Evolutionary conservation across 208 protist genomes (phyloP), one percentile per base, ranked within the genome.

Genomic region (Leptomonas pyrrhocoris): DNA sequence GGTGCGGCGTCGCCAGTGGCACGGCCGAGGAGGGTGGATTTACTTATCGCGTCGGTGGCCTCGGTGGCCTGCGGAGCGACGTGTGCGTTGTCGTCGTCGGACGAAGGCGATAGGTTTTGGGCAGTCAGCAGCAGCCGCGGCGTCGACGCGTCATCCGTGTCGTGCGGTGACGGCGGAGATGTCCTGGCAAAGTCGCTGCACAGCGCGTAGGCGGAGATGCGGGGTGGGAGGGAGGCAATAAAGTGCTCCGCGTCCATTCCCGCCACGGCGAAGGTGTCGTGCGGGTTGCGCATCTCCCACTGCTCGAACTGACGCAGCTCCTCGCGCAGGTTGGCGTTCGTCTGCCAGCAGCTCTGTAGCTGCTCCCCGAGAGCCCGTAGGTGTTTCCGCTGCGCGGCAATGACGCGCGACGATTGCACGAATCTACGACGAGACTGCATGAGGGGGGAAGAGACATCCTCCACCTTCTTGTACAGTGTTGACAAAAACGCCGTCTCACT

Each of bases 161-260:
- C 69, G 55, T 68, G 51, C 13, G 58, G 34, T 28, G 70, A 76
- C 2, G 8, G 58, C 40, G 46, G 19, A 15, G 68, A 67, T 16
- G 49, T 54, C 49, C 64, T 56, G 13, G 68, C 45, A 19, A 48
- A 61, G 23, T 16, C 42, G 25, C 13, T 36, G 28, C 16, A 18
- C 16, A 56, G 60, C 30, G 31, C n/a, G 27, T 18, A 64, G 51
- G 51, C 42, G 12, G 68, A 67, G 23, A 56, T 61, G 34, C 70
- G 60, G 54, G 70, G 70, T n/a, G 70, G 70, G n/a, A 76, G 54
- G 18, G 61, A 68, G 45, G 70, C 70, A 28, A 76, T 76, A 49
- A 76, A 76, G 61, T 76, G 70, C 54, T 76, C 70, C 23, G 57
- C 46, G 48, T 76, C 70, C 62, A 76, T 68, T 19, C 61, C 61